Evolutionary conservation across 2,329 filamentous ascomycete species (phyloP), one percentile per base, ranked within the genome.

Genomic region (Ascocoryne sarcoides): DNA sequence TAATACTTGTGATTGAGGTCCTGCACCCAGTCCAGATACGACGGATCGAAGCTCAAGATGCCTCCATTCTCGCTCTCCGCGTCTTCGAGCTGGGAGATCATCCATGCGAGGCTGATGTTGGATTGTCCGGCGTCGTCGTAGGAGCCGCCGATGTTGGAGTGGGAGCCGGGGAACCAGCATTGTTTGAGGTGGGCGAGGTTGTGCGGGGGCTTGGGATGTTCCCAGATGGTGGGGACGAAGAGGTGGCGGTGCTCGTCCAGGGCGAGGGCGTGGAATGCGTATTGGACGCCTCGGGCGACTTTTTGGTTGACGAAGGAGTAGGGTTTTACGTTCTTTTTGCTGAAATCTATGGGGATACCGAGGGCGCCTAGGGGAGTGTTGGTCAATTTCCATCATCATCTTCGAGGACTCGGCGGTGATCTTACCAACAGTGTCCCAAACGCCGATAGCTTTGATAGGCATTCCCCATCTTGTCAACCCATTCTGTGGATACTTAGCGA

Each of bases 251-350:
- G 61, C 47, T 72, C 68, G 47, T 71, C 68, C 10, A 71, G 60
- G 4, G 66, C 66, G 3, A 71, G 54, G 10, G 67, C 67, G 40
- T 71, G 68, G 44, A 71, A 70, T 1, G 68, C 68, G 45, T 68
- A 55, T 40, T 67, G 56, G n/a, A 71, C 61, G 42, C 60, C 57
- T 44, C 53, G 46, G 15, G 62, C 60, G 32, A 70, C 58, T 30
- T 62, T 58, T 4, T 64, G 66, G 51, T 66, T 62, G 41, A 63
- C 62, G 43, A 68, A 68, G 5, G 49, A 51, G 40, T 55, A 52
- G 49, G 58, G 61, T 35, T 56, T 60, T 45, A 49, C 47, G 16
- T 44, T 42, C n/a, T 45, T 43, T 47, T 43, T 46, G 39, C 45
- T 46, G 37, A 42, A 49, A 2, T 32, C 34, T 12, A 44, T 10